Evolutionary conservation across 2,329 filamentous ascomycete species (phyloP).

Genomic region (Xylaria digitata): DNA sequence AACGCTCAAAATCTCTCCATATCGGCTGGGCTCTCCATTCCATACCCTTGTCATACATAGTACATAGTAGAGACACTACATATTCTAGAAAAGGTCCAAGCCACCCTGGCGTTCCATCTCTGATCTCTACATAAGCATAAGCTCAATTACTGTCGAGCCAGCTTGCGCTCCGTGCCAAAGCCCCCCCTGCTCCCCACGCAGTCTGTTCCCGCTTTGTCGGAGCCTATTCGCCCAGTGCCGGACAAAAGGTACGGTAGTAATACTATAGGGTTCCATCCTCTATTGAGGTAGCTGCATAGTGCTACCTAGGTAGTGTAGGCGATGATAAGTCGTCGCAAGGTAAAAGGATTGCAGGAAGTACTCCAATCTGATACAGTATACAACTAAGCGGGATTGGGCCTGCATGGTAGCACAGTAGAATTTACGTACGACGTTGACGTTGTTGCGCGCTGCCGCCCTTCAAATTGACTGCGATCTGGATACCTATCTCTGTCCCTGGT

Average conservation of each 20-base stretch:
- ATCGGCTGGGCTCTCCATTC: neutral
- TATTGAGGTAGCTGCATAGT: neutral
- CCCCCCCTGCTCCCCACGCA: slow-evolving; percentile 41
- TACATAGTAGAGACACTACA: neutral
- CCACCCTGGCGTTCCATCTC: slow-evolving; percentile 20
- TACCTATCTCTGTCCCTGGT: no score
- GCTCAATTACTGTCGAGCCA: slow-evolving; percentile 31
- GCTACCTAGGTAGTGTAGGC: no score
- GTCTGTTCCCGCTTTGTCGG: slow-evolving; percentile 25
- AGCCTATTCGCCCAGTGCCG: slow-evolving; percentile 28
- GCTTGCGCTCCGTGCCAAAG: slow-evolving; percentile 46
- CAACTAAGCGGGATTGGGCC: no score
- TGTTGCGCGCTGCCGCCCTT: no score
- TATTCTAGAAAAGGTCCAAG: slow-evolving; percentile 28
- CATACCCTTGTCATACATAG: slow-evolving; percentile 1
- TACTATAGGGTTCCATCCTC: slow-evolving; percentile 2
- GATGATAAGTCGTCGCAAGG: no score
- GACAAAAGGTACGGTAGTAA: neutral
- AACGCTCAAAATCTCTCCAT: neutral
- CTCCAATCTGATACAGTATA: no score
- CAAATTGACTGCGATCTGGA: no score
- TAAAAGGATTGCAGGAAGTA: no score
- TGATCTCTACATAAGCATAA: slow-evolving; percentile 14
- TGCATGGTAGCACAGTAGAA: no score
- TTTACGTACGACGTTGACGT: no score